Base-by-base conservation (phyloP, 176 grass and related monocot genomes). In the Panicum miliaceum region DNA sequence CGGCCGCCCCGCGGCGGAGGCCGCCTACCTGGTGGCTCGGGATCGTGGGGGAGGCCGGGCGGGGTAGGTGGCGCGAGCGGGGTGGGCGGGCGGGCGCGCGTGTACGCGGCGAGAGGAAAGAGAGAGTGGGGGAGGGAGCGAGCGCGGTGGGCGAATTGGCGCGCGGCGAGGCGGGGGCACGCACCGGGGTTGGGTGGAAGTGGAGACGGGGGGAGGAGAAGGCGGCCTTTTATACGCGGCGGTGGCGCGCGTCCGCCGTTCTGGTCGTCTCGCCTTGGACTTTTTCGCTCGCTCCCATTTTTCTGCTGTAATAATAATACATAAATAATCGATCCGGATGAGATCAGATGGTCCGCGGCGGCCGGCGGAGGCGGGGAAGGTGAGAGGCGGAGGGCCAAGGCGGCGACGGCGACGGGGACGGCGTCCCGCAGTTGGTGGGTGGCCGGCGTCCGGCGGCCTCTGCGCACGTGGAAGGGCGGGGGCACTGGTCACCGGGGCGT, bases 41-140 rank as follows among this genome's bases (percentile, higher is more conserved):
- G 69, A 50, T 48, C 43, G 14, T 0, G 3, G 20, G 4, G 0
- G 0, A 1, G 0, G 48, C 29, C 29, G 29, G 29, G 29, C 29
- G 25, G 26, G 48, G 13, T 68, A 18, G 48, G 48, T 56, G 34
- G 42, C 42, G 16, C 19, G 25, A 36, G 35, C 34, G 16, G 45
- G 20, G 29, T 23, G 46, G 15, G 38, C 42, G 25, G 6, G 35
- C 20, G 62, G 15, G 3, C n/a, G 42, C 5, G 13, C 13, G 47
- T n/a, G 71, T 68, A 71, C 64, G 80, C 80, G 80, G 79, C 79
- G 86, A 61, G 71, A 50, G 37, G 68, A 27, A 74, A 64, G 12
- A 16, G 46, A n/a, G 62, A 15, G 37, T 32, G 29, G 29, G 29
- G 29, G 29, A 1, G 9, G 12, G 42, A 11, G 29, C 20, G 25